Evolutionary conservation across 345 rosid species (phyloP).

Genomic region (Lepidium didymum): DNA sequence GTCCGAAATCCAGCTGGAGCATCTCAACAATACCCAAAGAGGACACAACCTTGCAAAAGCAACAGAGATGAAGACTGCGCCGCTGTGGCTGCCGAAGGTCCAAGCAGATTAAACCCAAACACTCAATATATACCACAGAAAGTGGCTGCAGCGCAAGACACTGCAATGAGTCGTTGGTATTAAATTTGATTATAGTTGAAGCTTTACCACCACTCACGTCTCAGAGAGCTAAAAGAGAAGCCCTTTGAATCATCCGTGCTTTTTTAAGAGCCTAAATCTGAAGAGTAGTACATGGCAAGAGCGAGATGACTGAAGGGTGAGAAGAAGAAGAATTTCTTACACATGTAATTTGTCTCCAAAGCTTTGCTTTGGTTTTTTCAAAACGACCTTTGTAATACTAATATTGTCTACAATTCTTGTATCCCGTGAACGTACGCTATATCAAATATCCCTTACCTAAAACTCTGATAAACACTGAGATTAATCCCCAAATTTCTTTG

Average conservation of each 20-base stretch:
- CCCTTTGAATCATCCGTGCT: background rate
- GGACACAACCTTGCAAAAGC: conserved; percentile 57
- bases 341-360: conserved; percentile 7
- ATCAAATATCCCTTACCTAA: background rate
- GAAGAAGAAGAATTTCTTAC: background rate
- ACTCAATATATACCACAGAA: conserved; percentile 73
- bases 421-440: background rate
- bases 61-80: conserved; percentile 61
- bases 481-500: background rate
- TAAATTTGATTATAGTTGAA: conserved; percentile 16
- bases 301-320: background rate
- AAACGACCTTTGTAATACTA: background rate
- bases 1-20: conserved; percentile 54
- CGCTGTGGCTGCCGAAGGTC: conserved; percentile 32
- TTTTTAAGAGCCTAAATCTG: background rate
- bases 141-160: conserved; percentile 81
- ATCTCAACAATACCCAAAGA: conserved; percentile 65
- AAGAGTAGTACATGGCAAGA: background rate
- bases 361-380: background rate
- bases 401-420: background rate
- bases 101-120: conserved; percentile 69
- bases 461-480: background rate
- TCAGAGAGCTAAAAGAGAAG: background rate
- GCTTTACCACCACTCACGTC: background rate
- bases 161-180: conserved; percentile 69